Conservation (phyloP, 2,329 filamentous ascomycete genomes). For the Aspergillus eucalypticola region DNA sequence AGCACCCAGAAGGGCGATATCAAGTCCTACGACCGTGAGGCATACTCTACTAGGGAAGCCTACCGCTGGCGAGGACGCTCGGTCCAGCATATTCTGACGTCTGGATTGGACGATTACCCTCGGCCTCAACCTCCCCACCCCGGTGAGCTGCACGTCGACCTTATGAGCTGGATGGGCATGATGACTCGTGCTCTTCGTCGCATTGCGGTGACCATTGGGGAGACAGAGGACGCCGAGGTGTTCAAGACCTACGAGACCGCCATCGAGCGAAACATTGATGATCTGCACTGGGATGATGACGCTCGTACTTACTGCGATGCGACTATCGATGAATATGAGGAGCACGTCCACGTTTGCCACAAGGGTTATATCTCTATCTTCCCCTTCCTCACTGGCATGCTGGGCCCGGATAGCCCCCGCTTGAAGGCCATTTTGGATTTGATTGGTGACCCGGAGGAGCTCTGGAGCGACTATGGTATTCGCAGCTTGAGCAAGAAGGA, state of each 20-base stretch:
- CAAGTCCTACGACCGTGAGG: constrained; percentile 85
- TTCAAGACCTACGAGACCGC: constrained; percentile 72
- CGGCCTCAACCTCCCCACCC: constrained; percentile 91
- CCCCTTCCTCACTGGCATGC: constrained; percentile 82
- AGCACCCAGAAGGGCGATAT: constrained; percentile 88
- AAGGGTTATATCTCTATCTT: constrained; percentile 95
- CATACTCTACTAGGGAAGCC: constrained; percentile 84
- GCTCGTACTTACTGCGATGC: constrained; percentile 88
- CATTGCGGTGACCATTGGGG: constrained; percentile 73
- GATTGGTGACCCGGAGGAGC: constrained; percentile 74
- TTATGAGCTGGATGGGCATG: constrained; percentile 96
- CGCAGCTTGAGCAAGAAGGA: constrained; percentile 83
- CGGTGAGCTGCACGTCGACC: constrained; percentile 90
- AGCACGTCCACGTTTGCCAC: constrained; percentile 86
- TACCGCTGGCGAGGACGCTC: constrained; percentile 95
- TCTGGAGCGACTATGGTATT: constrained; percentile 90
- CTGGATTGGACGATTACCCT: constrained; percentile 94
- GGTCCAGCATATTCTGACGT: constrained; percentile 82
- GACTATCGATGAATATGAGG: constrained; percentile 92
- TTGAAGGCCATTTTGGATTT: constrained; percentile 75
- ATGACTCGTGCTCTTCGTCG: constrained; percentile 85
- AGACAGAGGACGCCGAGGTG: constrained; percentile 72
- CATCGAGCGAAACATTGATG: constrained; percentile 82
- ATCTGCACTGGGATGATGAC: constrained; percentile 86
- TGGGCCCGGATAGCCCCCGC: constrained; percentile 71